These are phyloP conservation scores for Brassica carinata DNA, from an alignment of 345 rosid genomes.

Conservation along the genomic window DNA sequence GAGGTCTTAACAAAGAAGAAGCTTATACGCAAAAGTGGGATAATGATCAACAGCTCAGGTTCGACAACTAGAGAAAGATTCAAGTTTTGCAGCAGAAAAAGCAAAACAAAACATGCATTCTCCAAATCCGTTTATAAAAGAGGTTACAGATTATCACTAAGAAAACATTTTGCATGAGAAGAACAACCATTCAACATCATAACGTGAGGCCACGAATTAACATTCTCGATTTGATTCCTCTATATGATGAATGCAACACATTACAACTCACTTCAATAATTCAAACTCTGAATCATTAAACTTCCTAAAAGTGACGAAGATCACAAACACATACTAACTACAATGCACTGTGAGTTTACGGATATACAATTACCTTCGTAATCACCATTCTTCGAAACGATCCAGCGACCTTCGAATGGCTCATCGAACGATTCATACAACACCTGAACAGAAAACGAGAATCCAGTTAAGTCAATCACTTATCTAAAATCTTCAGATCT, in stretches of 20 bases:
- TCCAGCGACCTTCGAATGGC: conserved; percentile 76
- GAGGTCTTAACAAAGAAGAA: conserved; percentile 26
- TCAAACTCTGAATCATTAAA: background rate
- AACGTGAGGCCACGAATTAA: background rate
- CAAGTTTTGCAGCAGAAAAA: too few species aligned
- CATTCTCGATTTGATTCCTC: conserved; percentile 1
- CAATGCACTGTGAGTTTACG: background rate
- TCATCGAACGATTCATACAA: conserved; percentile 75
- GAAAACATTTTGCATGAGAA: background rate
- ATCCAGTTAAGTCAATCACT: conserved; percentile 13
- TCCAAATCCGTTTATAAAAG: too few species aligned
- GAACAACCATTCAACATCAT: conserved; percentile 7
- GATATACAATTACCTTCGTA: conserved; percentile 50
- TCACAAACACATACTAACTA: background rate
- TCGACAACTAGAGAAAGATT: background rate
- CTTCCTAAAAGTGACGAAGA: background rate
- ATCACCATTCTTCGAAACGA: conserved; percentile 63
- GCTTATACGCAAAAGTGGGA: background rate
- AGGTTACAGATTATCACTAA: background rate
- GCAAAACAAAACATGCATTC: background rate
- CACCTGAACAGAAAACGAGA: conserved; percentile 46
- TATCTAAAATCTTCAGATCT: conserved; percentile 28
- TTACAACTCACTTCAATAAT: background rate
- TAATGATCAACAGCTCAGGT: conserved; percentile 3
- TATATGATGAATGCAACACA: background rate